Evolutionary conservation across 2,329 filamentous ascomycete species (phyloP).

Genomic region (Meredithiella fracta): DNA sequence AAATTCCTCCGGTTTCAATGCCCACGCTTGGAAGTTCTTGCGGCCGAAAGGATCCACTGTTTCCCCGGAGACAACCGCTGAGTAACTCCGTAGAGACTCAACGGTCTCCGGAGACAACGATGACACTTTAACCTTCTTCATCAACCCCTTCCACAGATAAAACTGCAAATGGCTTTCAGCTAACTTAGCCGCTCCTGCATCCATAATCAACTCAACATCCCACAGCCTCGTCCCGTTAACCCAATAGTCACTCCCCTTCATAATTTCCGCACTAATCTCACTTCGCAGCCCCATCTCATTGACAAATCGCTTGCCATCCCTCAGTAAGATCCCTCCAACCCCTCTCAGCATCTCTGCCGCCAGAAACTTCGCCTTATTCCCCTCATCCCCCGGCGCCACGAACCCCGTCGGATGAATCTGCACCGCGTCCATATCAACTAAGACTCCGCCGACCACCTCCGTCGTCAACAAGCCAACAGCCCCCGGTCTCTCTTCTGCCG

Average conservation of each 20-base stretch:
- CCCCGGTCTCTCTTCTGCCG: conserved; percentile 42
- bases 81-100: conserved; percentile 32
- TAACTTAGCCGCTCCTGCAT: conserved; percentile 38
- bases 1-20: conserved; percentile 24
- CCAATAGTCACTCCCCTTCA: conserved; percentile 19
- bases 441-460: conserved; percentile 23
- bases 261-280: conserved; percentile 36
- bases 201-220: conserved; percentile 41
- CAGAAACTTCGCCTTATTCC: conserved; percentile 39
- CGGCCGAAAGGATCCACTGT: conserved; percentile 31
- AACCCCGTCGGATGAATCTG: conserved; percentile 52
- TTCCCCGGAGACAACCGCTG: conserved; percentile 25
- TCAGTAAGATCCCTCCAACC: conserved; percentile 43
- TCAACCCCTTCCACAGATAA: conserved; percentile 44
- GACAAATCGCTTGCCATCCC: conserved; percentile 36
- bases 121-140: conserved; percentile 37
- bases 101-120: conserved; percentile 29
- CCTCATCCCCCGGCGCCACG: conserved; percentile 33
- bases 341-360: conserved; percentile 47
- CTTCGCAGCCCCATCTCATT: conserved; percentile 46
- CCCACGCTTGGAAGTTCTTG: conserved; percentile 38
- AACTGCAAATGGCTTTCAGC: conserved; percentile 42
- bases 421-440: conserved; percentile 38
- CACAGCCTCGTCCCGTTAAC: conserved; percentile 22
- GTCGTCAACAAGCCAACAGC: conserved; percentile 28